Evolutionary conservation across 1,284 basidiomycete genomes (phyloP), one percentile per base, ranked within the genome.

Genomic region (Phellinidium pouzarii): DNA sequence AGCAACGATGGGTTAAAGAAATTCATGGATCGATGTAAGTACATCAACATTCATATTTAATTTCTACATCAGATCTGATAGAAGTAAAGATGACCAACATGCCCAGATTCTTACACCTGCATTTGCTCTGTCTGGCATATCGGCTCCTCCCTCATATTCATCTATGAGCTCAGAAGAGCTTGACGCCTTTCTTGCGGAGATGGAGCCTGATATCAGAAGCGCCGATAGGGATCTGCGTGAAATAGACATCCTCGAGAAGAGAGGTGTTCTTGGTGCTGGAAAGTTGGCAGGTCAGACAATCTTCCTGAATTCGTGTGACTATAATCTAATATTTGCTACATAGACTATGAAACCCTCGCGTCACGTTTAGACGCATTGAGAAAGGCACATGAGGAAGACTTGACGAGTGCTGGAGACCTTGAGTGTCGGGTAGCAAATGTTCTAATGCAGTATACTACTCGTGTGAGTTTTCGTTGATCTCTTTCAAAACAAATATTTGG

Each of bases 171-270:
- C 76, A 0, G 75, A 75, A 50, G 87, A 87, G 61, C 68, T 89
- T 7, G 84, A 86, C 40, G 80, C 82, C 0, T 74, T 86, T 50
- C 65, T 90, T 11, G 65, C 74, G 0, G 88, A 91, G 60, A 85
- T 91, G 79, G 88, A 90, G 57, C 77, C 79, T 7, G 88, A 91
- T 50, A 80, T 91, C 50, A 83, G 86, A 19, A 76, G 80, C 34
- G 87, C 86, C 9, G 88, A 91, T 59, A 76, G 84, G 8, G 87
- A 89, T 59, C 77, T 89, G 73, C 76, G 77, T 25, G 87, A 90
- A 63, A 86, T 91, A 41, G 80, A 82, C 53, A 63, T 72, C 11
- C 66, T 90, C 43, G 82, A 86, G 57, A 75, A 75, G 60, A 84
- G 79, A 59, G 85, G 85, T 36, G 80, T 87, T 6, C 75, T 80